phyloP scores from a whole-genome alignment of 352 stramenopile genomes.

The Pythium vanterpoolii region DNA sequence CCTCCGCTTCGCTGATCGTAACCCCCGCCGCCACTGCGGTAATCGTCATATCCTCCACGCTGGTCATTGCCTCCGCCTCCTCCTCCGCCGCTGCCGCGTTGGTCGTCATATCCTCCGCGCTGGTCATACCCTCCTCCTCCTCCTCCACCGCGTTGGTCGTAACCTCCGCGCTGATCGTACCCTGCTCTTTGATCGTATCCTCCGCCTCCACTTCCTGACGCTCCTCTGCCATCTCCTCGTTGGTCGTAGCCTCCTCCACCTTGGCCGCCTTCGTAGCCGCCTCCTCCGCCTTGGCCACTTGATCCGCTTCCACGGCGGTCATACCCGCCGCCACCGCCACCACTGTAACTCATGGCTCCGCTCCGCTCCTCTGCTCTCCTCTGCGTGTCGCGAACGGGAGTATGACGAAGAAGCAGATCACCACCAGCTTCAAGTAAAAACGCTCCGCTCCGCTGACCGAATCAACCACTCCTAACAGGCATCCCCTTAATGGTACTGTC shows the following conservation, averaged over 20 bases:
- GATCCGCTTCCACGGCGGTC: constrained; percentile 23
- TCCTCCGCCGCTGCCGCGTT: constrained; percentile 18
- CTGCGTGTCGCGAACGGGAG: background rate
- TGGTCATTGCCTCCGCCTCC: constrained; percentile 28
- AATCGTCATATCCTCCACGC: constrained; percentile 21
- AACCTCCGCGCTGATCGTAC: constrained; percentile 30
- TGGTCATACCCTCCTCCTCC: constrained; percentile 17
- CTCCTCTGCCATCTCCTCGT: background rate
- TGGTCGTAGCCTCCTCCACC: constrained; percentile 14
- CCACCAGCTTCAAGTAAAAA: background rate
- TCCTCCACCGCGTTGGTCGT: constrained; percentile 15
- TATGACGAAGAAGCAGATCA: constrained; percentile 14
- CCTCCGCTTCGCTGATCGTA: constrained; percentile 20
- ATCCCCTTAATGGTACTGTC: too few relatives aligned
- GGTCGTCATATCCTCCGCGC: constrained; percentile 15
- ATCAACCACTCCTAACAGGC: constrained; percentile 4
- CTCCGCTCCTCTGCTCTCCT: constrained; percentile 5
- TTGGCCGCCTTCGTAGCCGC: constrained; percentile 1
- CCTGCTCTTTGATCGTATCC: constrained; percentile 12
- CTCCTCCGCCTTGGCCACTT: constrained; percentile 5
- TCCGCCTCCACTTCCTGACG: constrained; percentile 7
- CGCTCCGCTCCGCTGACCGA: too few relatives aligned
- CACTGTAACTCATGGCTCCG: constrained; percentile 45
- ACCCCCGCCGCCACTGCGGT: constrained; percentile 7
- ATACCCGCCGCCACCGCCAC: constrained; percentile 29